A percentile compares a stretch with the other conserved stretches of the same genome.
Evolutionary conservation across 2,329 filamentous ascomycete genomes (phyloP).

Genomic region (Fusarium albidum): DNA sequence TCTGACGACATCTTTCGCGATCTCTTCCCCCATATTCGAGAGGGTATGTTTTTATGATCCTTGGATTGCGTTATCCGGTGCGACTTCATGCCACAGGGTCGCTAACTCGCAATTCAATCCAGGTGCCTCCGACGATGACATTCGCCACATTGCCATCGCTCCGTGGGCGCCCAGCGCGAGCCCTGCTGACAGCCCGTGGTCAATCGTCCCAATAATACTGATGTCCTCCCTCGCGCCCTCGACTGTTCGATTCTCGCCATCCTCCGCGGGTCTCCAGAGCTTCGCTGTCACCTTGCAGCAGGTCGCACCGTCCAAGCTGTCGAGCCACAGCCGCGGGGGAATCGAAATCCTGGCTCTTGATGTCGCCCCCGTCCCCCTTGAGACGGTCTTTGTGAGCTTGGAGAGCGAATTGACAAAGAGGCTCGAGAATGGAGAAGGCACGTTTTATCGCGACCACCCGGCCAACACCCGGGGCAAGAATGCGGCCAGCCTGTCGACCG

Average conservation of each 20-base stretch:
- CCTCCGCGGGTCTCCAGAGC: conserved; percentile 77
- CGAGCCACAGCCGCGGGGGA: conserved; percentile 74
- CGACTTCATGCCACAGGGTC: conserved; percentile 1
- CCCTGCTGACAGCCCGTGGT: conserved; percentile 77
- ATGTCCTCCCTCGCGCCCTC: conserved; percentile 74
- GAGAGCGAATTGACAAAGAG: conserved; percentile 82
- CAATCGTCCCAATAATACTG: conserved; percentile 78
- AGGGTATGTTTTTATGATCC: conserved; percentile 53
- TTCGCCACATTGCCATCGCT: conserved; percentile 74
- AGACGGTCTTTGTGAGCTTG: conserved; percentile 86
- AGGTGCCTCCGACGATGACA: conserved; percentile 46
- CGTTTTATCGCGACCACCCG: conserved; percentile 75
- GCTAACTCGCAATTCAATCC: conserved; percentile 9
- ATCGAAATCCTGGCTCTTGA: conserved; percentile 88
- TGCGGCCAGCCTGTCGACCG: conserved; percentile 50
- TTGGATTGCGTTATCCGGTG: neutral
- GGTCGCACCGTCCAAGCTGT: conserved; percentile 77
- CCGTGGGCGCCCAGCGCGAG: conserved; percentile 72
- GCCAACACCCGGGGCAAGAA: conserved; percentile 48
- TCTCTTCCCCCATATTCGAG: conserved; percentile 72
- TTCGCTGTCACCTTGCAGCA: conserved; percentile 79
- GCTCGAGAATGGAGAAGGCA: conserved; percentile 83
- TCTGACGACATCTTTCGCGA: conserved; percentile 87
- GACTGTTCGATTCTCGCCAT: conserved; percentile 80
- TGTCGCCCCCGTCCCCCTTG: conserved; percentile 79